Percentiles rank a stretch among this genome's conserved stretches.
phyloP scores from a whole-genome alignment of 441 rosid species.

The Lepidium campestre region DNA sequence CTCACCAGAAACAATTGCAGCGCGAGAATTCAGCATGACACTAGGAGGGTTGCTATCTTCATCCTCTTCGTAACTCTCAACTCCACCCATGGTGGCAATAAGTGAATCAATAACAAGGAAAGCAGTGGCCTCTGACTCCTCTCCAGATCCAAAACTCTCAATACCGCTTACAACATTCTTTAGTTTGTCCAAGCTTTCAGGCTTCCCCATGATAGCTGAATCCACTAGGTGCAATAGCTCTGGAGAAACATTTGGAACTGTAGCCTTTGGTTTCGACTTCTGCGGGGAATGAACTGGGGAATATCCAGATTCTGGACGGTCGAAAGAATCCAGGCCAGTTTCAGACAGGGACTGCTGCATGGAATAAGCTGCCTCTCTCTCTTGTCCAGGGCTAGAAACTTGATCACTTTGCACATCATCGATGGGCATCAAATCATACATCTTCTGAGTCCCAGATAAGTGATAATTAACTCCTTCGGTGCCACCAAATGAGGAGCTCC shows the following conservation, averaged over 20 bases:
- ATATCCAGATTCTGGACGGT: constrained; percentile 40
- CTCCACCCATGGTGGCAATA: constrained; percentile 99
- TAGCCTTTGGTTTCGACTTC: constrained; percentile 60
- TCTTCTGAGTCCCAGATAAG: constrained; percentile 28
- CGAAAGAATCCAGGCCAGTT: constrained; percentile 51
- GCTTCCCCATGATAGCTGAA: constrained; percentile 99
- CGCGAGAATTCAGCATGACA: constrained; percentile 97
- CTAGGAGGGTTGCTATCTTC: constrained; percentile 98
- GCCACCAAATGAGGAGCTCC: constrained; percentile 32
- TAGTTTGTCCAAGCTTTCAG: constrained; percentile 81
- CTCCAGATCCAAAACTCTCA: constrained; percentile 75
- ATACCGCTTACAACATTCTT: constrained; percentile 79
- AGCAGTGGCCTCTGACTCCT: constrained; percentile 74
- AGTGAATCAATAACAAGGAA: constrained; percentile 93
- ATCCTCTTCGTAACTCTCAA: constrained; percentile 97
- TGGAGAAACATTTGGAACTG: constrained; percentile 92
- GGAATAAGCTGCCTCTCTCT: constrained; percentile 32
- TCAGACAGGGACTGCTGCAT: constrained; percentile 50
- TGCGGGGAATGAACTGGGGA: constrained; percentile 68
- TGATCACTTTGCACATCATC: constrained; percentile 38
- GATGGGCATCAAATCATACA: constrained; percentile 38
- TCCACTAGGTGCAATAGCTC: constrained; percentile 97
- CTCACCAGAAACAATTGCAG: constrained; percentile 95
- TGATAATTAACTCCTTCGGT: constrained; percentile 34
- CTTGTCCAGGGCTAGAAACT: constrained; percentile 57